Base-by-base conservation (phyloP, 2,329 filamentous ascomycete genomes). In the Pezicula neosporulosa region DNA sequence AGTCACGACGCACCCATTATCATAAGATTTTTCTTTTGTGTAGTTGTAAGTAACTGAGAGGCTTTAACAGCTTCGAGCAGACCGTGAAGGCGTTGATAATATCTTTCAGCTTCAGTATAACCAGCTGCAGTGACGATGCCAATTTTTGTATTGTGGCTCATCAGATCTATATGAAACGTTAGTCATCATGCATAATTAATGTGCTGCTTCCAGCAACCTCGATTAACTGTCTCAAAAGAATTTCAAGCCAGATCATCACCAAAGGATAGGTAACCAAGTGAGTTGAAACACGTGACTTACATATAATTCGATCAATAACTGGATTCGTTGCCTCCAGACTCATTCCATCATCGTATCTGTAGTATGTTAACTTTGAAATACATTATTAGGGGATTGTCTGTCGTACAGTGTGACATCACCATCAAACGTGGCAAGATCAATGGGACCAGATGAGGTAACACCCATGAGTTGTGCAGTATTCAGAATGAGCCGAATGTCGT, bases 61-160 rank as follows among this genome's bases (percentile, higher is more conserved):
- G 68, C 65, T 47, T 82, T 80, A 18, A 97, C 81, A 24, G 89
- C 87, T 60, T 96, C 86, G 2, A 99, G 80, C 0, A 99, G 81
- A 1, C 94, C 94, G 66, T 91, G 85, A 1, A 99, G 81, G 15
- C 94, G 87, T 18, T 82, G 84, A 67, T 96, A 92, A 75, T 99
- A 99, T 58, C 85, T 85, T 49, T 86, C 82, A 5, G 90, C 89
- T 36, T 93, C 88, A 0, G 90, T 93, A 72, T 99, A 99, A 16
- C 94, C 94, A 1, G 94, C 94, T 1, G 94, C 94, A 0, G 94
- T 99, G 47, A 99, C 94, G 64, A 99, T 97, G 47, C 92, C 94
- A 60, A 99, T 86, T 60, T 87, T 88, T 57, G 93, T 89, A 54
- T 87, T 86, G 59, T 85, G 85, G 44, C 77, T 78, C 60, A 99